Percentiles rank a stretch among this genome's conserved stretches.
phyloP scores from a whole-genome alignment of 768 basidiomycete genomes.

The Hysterangium stoloniferum region DNA sequence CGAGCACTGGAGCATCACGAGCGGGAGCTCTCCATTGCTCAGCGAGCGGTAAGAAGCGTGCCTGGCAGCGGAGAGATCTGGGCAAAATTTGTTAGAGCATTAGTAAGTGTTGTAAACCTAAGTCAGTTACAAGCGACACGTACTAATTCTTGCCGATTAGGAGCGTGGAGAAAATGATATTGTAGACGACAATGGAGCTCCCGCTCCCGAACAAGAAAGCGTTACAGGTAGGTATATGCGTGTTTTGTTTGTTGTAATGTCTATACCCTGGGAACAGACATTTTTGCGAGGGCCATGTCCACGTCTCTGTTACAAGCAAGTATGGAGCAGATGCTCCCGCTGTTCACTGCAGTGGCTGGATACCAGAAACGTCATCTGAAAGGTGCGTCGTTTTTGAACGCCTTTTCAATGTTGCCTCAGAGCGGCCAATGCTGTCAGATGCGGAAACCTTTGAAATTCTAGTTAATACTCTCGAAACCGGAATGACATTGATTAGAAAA shows the following conservation, averaged over 20 bases:
- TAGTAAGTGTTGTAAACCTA: conserved; percentile 40
- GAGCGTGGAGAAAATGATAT: conserved; percentile 35
- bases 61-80: conserved; percentile 73
- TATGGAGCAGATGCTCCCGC: conserved; percentile 54
- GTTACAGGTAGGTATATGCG: conserved; percentile 18
- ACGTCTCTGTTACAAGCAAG: conserved; percentile 49
- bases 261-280: conserved; percentile 32
- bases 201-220: conserved; percentile 19
- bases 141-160: conserved; percentile 4
- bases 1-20: conserved; percentile 35
- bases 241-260: background rate
- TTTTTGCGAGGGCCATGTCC: conserved; percentile 49
- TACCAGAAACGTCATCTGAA: conserved; percentile 53
- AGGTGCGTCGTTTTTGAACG: conserved; percentile 24
- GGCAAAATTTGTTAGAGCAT: conserved; percentile 66
- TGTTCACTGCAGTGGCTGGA: conserved; percentile 57
- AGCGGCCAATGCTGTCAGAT: conserved; percentile 21
- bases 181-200: conserved; percentile 24
- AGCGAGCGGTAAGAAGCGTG: conserved; percentile 61
- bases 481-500: conserved; percentile 51
- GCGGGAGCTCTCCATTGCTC: conserved; percentile 34
- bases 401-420: background rate
- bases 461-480: conserved; percentile 53
- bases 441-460: conserved; percentile 45
- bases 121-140: background rate